Base-by-base conservation (phyloP, 306 rosid species). In the Myrica gale region DNA sequence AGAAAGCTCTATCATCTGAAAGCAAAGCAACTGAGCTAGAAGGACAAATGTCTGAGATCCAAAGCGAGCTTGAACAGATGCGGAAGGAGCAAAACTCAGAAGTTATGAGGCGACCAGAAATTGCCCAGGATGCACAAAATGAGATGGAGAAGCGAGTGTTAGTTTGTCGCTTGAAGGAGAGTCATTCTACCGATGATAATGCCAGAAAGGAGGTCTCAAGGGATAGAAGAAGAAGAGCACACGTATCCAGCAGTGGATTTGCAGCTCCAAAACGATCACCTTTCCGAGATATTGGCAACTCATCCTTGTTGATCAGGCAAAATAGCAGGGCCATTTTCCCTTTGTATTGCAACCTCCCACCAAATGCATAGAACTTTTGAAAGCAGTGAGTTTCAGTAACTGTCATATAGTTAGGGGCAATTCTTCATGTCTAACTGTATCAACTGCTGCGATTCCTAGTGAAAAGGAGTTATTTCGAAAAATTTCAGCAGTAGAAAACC, bases 111-210 rank as follows among this genome's bases (percentile, higher is more conserved):
- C 68, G 77, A 9, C 11, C 82, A 0, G 73, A 72, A 9, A 37
- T 39, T 50, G 44, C 87, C 3, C 42, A 41, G 52, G 88, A 87
- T 42, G 60, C 78, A n/a, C 93, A 87, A 10, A 79, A 79, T 5
- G 97, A 90, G 83, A 82, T 82, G 81, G 96, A 95, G 94, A 95
- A 95, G 78, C 82, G 87, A 46, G 86, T 92, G 17, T 80, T 95
- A 68, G 86, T 95, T 62, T 95, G 96, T 79, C 82, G 75, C 57
- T 72, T 87, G 71, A 92, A 90, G 85, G 92, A 88, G 79, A 92
- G 90, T 7, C 79, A 54, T 7, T 79, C 26, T n/a, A 42, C 74
- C 39, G 41, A 8, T 4, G 90, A 86, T 67, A 82, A 71, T 5
- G 68, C 68, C 70, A 72, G 58, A 68, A 79, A 87, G 83, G 87